Percentiles rank a stretch among this genome's conserved stretches.
Conservation (phyloP, 495 filamentous ascomycete species). For the Xylaria castorea region DNA sequence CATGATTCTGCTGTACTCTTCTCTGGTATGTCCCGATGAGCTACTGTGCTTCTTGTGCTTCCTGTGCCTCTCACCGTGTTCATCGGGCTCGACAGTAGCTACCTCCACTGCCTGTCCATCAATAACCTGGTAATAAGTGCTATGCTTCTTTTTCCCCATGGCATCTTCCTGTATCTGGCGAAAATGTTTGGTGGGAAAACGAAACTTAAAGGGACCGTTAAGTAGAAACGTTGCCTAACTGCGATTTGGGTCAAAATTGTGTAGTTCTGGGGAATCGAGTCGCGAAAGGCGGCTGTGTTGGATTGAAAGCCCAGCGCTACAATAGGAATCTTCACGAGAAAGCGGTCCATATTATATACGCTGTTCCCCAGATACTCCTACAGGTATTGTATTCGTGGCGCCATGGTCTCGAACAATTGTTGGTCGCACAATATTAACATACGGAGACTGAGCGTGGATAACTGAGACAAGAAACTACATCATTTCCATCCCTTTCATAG, state of each 20-base stretch:
- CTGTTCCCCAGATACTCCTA: neutral
- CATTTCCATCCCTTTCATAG: neutral
- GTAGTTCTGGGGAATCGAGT: neutral
- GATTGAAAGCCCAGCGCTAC: neutral
- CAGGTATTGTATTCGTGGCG: no score
- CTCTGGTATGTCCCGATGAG: neutral
- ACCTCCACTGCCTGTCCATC: no score
- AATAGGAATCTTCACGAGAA: neutral
- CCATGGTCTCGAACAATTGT: neutral
- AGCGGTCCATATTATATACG: neutral
- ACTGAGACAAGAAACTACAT: neutral
- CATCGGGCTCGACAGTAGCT: no score
- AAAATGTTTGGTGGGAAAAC: neutral
- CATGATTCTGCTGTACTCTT: neutral
- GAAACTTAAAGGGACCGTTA: neutral
- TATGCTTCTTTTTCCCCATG: neutral
- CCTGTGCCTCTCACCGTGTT: no score
- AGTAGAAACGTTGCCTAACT: neutral
- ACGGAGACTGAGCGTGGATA: neutral
- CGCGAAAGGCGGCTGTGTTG: neutral
- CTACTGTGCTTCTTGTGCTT: no score
- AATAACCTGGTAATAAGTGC: no score
- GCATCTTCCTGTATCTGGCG: neutral
- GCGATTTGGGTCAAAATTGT: neutral
- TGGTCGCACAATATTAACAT: neutral